phyloP scores from a whole-genome alignment of 2,329 filamentous ascomycete genomes.

The Pseudodiploospora longispora region DNA sequence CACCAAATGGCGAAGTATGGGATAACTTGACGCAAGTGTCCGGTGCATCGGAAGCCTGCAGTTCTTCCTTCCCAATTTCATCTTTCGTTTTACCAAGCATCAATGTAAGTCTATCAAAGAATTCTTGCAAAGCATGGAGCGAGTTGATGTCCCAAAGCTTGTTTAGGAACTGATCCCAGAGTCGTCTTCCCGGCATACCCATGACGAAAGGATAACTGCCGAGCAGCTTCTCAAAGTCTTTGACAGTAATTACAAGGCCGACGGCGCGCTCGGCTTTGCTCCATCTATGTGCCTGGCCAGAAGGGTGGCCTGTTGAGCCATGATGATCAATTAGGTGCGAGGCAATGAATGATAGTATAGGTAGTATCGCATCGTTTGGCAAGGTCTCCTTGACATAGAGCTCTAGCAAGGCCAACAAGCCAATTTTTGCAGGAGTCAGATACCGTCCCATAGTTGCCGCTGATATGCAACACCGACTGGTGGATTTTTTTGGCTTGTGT shows the following conservation, averaged over 20 bases:
- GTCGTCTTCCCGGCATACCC: constrained; percentile 62
- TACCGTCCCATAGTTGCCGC: constrained; percentile 59
- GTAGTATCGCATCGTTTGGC: constrained; percentile 61
- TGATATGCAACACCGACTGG: too few relatives aligned
- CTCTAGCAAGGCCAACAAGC: constrained; percentile 70
- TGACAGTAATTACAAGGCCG: constrained; percentile 45
- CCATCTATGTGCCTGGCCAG: constrained; percentile 32
- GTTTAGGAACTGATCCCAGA: constrained; percentile 81
- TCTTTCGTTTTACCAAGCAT: constrained; percentile 56
- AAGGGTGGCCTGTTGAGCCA: constrained; percentile 17
- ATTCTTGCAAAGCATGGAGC: constrained; percentile 68
- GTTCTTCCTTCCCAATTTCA: constrained; percentile 39
- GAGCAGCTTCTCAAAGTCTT: constrained; percentile 53
- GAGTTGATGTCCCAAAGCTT: constrained; percentile 80
- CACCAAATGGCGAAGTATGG: constrained; percentile 69
- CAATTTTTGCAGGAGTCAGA: constrained; percentile 82
- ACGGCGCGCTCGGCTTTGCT: constrained; percentile 41
- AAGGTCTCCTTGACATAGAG: constrained; percentile 69
- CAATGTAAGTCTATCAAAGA: constrained; percentile 54
- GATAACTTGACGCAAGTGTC: constrained; percentile 53
- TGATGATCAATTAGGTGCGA: constrained; percentile 54
- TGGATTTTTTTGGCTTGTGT: too few relatives aligned
- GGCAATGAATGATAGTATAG: constrained; percentile 72
- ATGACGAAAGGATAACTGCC: constrained; percentile 41
- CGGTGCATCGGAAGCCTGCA: constrained; percentile 37